These are phyloP conservation scores for Verticillium zaregamsianum DNA, from an alignment of 2,329 filamentous ascomycete species.

Conservation along the genomic window DNA sequence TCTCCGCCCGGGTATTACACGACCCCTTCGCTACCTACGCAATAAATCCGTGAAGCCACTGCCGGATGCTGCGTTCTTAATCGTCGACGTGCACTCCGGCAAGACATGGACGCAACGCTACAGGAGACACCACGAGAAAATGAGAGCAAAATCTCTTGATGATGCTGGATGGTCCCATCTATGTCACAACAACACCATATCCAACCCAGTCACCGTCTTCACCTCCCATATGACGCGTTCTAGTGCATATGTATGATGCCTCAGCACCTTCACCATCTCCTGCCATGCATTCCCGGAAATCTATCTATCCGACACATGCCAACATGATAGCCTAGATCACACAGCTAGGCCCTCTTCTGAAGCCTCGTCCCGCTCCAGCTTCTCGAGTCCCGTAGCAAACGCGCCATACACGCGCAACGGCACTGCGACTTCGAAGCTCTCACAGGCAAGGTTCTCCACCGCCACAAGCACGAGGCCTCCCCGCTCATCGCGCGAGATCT, in stretches of 20 bases:
- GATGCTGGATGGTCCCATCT: background rate
- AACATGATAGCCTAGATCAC: conserved; percentile 15
- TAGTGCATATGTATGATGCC: background rate
- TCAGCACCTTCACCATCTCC: background rate
- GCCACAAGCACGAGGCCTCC: conserved; percentile 71
- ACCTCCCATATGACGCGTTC: background rate
- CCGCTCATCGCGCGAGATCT: conserved; percentile 73
- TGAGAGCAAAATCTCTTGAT: background rate
- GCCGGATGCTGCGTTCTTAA: too few species aligned
- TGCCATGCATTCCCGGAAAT: background rate
- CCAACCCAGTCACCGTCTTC: background rate
- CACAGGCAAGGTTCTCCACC: conserved; percentile 72
- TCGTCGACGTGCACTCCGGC: too few species aligned
- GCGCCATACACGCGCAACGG: conserved; percentile 77
- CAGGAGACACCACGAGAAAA: too few species aligned
- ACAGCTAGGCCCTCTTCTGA: conserved; percentile 40
- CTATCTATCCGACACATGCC: background rate
- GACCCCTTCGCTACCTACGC: too few species aligned
- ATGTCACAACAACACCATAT: background rate
- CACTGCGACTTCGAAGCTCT: conserved; percentile 87
- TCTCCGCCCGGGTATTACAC: too few species aligned
- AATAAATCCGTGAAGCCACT: too few species aligned
- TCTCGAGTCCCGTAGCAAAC: conserved; percentile 52
- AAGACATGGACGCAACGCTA: too few species aligned
- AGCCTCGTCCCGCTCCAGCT: conserved; percentile 51